Evolutionary conservation across 495 filamentous ascomycete species (phyloP).

Genomic region (Penicillium riverlandense): DNA sequence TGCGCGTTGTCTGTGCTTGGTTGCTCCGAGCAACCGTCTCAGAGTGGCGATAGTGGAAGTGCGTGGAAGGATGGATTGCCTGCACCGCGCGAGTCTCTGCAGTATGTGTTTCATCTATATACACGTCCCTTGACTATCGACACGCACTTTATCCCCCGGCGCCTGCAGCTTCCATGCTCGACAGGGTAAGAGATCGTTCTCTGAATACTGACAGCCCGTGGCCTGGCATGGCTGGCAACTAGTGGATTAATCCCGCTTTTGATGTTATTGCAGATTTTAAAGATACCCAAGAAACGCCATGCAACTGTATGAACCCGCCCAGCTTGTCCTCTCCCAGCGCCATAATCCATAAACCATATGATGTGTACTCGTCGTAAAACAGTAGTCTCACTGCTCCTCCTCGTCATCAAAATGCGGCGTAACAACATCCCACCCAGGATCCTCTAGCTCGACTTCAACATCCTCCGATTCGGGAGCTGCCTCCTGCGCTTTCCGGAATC

Average conservation of each 20-base stretch:
- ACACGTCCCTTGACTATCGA: no score
- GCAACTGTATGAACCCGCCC: no score
- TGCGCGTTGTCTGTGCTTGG: conserved; percentile 21
- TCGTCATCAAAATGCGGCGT: conserved; percentile 54
- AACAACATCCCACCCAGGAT: conserved; percentile 57
- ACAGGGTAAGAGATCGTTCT: no score
- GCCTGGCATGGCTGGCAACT: no score
- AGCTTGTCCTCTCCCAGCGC: not conserved
- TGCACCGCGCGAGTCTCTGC: not conserved
- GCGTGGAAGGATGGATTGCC: not conserved
- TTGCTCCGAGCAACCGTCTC: conserved; percentile 32
- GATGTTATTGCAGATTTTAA: no score
- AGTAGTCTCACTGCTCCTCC: conserved; percentile 22
- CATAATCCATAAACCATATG: not conserved
- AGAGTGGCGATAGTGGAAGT: conserved; percentile 5
- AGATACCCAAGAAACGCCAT: no score
- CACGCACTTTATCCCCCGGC: no score
- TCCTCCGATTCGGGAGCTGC: conserved; percentile 13
- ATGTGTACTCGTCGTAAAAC: no score
- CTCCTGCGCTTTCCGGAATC: conserved; percentile 35
- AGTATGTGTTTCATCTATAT: not conserved
- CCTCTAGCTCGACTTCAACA: conserved; percentile 38
- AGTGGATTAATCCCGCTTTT: no score
- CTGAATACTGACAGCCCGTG: no score
- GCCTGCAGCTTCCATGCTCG: no score